Evolutionary conservation across 352 stramenopile species (phyloP).

Genomic region (Phytophthora capsici): DNA sequence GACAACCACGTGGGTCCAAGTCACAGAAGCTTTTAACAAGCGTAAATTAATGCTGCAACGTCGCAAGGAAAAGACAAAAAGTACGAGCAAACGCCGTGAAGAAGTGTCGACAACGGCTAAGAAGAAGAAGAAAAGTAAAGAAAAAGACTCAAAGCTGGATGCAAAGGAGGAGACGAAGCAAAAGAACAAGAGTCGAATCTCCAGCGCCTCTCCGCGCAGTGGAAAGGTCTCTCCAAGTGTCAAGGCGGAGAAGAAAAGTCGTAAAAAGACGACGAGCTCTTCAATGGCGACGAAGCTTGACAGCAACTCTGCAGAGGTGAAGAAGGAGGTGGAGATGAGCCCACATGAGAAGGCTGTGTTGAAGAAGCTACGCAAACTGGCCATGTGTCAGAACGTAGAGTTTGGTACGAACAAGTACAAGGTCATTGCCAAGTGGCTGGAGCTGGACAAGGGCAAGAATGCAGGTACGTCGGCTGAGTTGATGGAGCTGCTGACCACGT

Average conservation of each 20-base stretch:
- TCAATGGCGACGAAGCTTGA: constrained; percentile 5
- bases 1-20: constrained; percentile 32
- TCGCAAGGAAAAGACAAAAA: constrained; percentile 39
- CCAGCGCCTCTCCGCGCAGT: constrained; percentile 22
- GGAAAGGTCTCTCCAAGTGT: constrained; percentile 15
- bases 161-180: not conserved
- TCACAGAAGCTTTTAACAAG: constrained; percentile 35
- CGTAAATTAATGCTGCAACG: constrained; percentile 31
- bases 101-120: constrained; percentile 2
- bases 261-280: constrained; percentile 7
- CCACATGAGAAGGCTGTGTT: constrained; percentile 36
- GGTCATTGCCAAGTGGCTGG: constrained; percentile 58
- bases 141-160: constrained; percentile 20
- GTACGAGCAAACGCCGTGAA: constrained; percentile 15
- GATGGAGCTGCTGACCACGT: constrained; percentile 34
- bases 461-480: constrained; percentile 37
- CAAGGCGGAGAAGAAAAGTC: constrained; percentile 22
- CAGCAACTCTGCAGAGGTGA: not conserved
- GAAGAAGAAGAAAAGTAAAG: constrained; percentile 21
- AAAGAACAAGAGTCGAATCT: constrained; percentile 26
- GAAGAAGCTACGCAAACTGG: constrained; percentile 43
- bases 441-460: constrained; percentile 57
- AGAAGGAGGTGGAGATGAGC: constrained; percentile 8
- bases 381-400: constrained; percentile 45
- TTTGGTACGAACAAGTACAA: constrained; percentile 55